phyloP scores from a whole-genome alignment of 2,329 filamentous ascomycete species.

The Sporothrix dimorphospora region DNA sequence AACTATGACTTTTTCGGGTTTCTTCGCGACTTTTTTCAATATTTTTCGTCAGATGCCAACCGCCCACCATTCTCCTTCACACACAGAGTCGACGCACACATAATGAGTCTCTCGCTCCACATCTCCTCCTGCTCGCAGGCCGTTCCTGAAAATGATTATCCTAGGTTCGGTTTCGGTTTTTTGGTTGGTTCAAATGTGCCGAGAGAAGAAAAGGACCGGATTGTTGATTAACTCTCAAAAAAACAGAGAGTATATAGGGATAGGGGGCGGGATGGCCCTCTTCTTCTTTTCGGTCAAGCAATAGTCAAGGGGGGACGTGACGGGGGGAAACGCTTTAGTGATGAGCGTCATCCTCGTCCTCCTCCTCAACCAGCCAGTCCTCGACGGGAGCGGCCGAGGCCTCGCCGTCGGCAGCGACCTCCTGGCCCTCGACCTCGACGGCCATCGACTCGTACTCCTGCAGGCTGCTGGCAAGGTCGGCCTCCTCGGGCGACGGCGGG shows the following conservation, averaged over 20 bases:
- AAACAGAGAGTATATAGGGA: not conserved
- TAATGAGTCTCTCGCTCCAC: not conserved
- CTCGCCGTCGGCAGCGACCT: constrained; percentile 62
- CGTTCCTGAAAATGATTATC: not conserved
- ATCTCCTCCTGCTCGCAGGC: not conserved
- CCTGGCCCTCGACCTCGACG: constrained; percentile 91
- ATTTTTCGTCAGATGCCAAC: not conserved
- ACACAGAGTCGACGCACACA: not conserved
- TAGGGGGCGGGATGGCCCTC: not conserved
- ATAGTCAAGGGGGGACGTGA: not conserved
- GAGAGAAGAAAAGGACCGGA: not conserved
- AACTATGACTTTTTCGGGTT: constrained; percentile 26
- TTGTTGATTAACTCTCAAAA: not conserved
- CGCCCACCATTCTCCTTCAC: constrained; percentile 15
- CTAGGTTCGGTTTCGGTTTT: constrained; percentile 4
- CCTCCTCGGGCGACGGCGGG: constrained; percentile 88
- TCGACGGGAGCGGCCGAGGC: constrained; percentile 61
- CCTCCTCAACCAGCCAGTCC: constrained; percentile 85
- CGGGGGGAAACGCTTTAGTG: constrained; percentile 41
- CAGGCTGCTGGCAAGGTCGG: constrained; percentile 87
- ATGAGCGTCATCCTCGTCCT: constrained; percentile 56
- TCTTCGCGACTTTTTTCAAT: not conserved
- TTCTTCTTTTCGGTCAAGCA: constrained; percentile 13
- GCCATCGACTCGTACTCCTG: constrained; percentile 93
- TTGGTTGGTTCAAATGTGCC: constrained; percentile 13